phyloP scores from a whole-genome alignment of 2,329 filamentous ascomycete genomes.

The Talaromyces rugulosus region DNA sequence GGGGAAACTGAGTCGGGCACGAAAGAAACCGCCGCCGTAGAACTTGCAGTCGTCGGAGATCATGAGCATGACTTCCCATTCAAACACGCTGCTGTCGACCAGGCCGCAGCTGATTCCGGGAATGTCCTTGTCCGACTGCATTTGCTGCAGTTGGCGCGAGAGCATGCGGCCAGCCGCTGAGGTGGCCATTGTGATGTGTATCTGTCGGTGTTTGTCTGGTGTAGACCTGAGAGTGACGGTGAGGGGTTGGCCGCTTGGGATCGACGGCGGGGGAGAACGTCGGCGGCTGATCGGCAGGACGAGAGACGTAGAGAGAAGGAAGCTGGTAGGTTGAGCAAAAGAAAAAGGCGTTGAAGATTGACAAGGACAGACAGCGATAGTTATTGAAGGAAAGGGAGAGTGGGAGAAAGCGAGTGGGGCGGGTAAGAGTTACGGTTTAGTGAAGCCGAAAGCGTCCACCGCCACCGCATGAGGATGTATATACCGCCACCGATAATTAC shows the following conservation, averaged over 20 bases:
- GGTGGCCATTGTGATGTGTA: slow-evolving; percentile 34
- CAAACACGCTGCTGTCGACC: slow-evolving; percentile 80
- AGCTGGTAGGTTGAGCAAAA: neutral
- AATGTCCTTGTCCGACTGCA: slow-evolving; percentile 86
- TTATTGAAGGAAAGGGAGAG: neutral
- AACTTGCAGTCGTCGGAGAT: slow-evolving; percentile 90
- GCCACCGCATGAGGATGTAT: slow-evolving; percentile 12
- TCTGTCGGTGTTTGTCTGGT: neutral
- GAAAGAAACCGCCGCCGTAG: slow-evolving; percentile 95
- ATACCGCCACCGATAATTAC: neutral
- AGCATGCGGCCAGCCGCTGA: slow-evolving; percentile 59
- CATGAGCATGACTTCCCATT: slow-evolving; percentile 99
- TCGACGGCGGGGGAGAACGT: neutral
- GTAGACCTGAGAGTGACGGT: neutral
- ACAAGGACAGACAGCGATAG: neutral
- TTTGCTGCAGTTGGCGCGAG: slow-evolving; percentile 83
- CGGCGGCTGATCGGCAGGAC: neutral
- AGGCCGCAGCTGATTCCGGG: slow-evolving; percentile 92
- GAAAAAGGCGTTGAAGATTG: neutral
- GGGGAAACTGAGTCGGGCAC: slow-evolving; percentile 78
- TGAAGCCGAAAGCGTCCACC: slow-evolving; percentile 10
- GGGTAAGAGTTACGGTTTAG: neutral
- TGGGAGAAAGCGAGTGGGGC: neutral
- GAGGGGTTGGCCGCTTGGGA: neutral
- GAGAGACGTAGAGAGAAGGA: neutral